Evolutionary conservation across 805 yeast genomes (phyloP).

Genomic region (Metahyphopichia silvanorum): DNA sequence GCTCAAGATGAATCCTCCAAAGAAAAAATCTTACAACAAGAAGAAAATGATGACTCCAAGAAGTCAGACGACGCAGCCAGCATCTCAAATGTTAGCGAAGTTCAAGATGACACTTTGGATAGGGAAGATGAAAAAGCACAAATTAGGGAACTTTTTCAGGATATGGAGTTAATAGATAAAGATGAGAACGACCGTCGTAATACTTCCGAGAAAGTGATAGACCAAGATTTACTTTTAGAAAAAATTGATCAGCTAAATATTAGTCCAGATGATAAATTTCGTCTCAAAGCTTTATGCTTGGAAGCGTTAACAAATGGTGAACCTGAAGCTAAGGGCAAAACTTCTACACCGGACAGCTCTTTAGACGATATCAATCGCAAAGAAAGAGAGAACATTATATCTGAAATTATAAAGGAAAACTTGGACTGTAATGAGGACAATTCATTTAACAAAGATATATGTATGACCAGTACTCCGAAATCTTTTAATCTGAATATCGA

Average conservation of each 20-base stretch:
- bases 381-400: conserved; percentile 12
- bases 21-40: not conserved
- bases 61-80: not conserved
- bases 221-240: conserved; percentile 17
- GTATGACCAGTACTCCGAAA: conserved; percentile 8
- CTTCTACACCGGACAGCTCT: conserved; percentile 3
- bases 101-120: not conserved
- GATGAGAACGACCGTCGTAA: conserved; percentile 10
- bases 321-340: conserved; percentile 3
- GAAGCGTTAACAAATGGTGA: conserved; percentile 14
- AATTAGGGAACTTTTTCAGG: conserved; percentile 27
- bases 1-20: not conserved
- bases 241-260: conserved; percentile 25
- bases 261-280: conserved; percentile 24
- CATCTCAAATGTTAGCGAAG: not conserved
- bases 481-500: conserved; percentile 26
- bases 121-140: conserved; percentile 1
- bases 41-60: not conserved
- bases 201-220: conserved; percentile 2
- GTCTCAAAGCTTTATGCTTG: conserved; percentile 19
- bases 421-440: conserved; percentile 3
- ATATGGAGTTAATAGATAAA: conserved; percentile 37
- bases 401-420: conserved; percentile 13
- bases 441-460: conserved; percentile 2
- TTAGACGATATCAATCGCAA: conserved; percentile 5